Percentiles rank a stretch among this genome's conserved stretches.
These are phyloP conservation scores for Cymbopogon citratus DNA, from an alignment of 176 grass and related monocot genomes.

Conservation along the genomic window DNA sequence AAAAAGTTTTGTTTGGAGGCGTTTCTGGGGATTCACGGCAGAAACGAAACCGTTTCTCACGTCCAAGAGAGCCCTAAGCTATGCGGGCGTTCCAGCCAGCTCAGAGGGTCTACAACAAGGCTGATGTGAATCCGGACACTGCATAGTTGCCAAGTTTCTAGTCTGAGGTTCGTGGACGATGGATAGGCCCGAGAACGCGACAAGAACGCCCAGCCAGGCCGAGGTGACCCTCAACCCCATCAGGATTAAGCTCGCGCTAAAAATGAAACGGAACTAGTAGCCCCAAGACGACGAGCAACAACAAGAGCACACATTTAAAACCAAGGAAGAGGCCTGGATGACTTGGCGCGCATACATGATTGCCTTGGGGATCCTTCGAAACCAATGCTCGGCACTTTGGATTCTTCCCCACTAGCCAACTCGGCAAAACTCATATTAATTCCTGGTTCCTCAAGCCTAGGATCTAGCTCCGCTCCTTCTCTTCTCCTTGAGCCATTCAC, in stretches of 20 bases:
- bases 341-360: background rate
- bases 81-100: background rate
- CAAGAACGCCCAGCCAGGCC: constrained; percentile 10
- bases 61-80: too few relatives aligned
- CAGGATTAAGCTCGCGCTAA: background rate
- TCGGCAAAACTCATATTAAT: background rate
- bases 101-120: background rate
- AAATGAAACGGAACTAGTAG: background rate
- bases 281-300: background rate
- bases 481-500: constrained; percentile 26
- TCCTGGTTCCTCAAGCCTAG: constrained; percentile 4
- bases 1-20: too few relatives aligned
- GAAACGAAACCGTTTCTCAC: too few relatives aligned
- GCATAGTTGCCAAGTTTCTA: background rate
- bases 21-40: too few relatives aligned
- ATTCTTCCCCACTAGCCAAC: constrained; percentile 32
- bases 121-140: background rate
- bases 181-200: background rate
- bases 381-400: constrained; percentile 36
- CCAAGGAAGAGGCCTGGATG: background rate
- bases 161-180: background rate
- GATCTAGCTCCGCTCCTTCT: constrained; percentile 24
- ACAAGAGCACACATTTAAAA: background rate
- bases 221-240: background rate
- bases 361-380: constrained; percentile 23